Conservation (phyloP, 2,329 filamentous ascomycete species). For the Colletotrichum caudatum region DNA sequence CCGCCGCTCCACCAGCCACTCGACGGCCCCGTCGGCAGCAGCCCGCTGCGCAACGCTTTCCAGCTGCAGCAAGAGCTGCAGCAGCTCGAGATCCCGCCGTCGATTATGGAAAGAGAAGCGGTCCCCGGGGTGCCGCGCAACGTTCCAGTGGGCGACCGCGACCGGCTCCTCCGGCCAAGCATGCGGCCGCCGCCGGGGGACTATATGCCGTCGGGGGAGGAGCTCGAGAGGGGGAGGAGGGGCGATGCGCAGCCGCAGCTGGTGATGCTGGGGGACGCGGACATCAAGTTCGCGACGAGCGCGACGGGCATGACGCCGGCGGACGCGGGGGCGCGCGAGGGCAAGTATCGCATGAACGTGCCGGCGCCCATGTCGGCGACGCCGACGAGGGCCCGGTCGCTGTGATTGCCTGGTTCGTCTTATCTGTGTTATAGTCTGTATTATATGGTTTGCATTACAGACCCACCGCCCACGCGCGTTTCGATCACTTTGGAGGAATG, state of each 20-base stretch:
- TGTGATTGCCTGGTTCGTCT: neutral
- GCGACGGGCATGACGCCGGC: conserved; percentile 38
- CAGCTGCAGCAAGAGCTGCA: neutral
- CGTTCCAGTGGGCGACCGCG: neutral
- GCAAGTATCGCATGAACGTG: conserved; percentile 29
- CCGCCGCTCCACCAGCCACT: conserved; percentile 9
- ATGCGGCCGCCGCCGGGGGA: conserved; percentile 42
- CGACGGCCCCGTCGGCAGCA: neutral
- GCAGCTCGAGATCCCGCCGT: conserved; percentile 11
- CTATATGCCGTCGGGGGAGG: conserved; percentile 43
- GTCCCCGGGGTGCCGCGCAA: conserved; percentile 19
- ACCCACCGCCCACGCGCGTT: neutral
- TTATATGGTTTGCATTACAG: neutral
- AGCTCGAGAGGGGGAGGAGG: conserved; percentile 42
- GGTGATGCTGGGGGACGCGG: conserved; percentile 37
- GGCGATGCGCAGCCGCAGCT: conserved; percentile 46
- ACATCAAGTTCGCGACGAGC: conserved; percentile 40
- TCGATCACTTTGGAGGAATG: too few species aligned
- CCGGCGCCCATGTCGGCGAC: neutral
- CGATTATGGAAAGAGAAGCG: conserved; percentile 21
- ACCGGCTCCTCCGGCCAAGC: conserved; percentile 24
- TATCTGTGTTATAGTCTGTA: neutral
- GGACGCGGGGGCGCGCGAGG: conserved; percentile 24
- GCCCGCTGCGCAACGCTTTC: neutral
- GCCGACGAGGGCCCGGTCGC: neutral